These are phyloP conservation scores for Boletus semigastroideus DNA, from an alignment of 1,284 basidiomycete genomes.

Conservation along the genomic window DNA sequence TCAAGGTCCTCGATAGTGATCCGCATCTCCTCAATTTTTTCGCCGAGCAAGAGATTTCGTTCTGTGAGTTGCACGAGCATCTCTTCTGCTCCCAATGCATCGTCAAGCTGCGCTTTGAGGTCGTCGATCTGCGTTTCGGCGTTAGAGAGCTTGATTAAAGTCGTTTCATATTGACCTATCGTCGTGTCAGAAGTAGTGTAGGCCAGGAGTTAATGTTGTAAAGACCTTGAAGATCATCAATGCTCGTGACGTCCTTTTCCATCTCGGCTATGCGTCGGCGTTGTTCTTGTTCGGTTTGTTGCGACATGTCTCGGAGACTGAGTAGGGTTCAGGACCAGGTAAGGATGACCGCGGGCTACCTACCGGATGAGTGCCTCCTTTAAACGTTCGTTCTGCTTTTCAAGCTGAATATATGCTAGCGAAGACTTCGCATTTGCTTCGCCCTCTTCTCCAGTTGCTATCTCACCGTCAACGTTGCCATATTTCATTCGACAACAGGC, in stretches of 20 bases:
- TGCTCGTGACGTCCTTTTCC: conserved; percentile 77
- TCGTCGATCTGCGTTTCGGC: conserved; percentile 92
- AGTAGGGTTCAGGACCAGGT: conserved; percentile 2
- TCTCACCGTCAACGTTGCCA: conserved; percentile 11
- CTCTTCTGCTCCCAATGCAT: conserved; percentile 93
- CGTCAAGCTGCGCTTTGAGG: conserved; percentile 92
- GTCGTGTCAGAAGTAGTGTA: conserved; percentile 13
- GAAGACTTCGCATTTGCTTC: conserved; percentile 58
- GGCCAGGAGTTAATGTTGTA: neutral
- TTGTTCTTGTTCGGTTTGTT: conserved; percentile 87
- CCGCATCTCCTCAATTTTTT: conserved; percentile 98
- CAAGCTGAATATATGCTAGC: conserved; percentile 86
- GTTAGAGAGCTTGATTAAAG: conserved; percentile 77
- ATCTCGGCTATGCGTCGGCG: conserved; percentile 81
- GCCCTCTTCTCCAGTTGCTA: conserved; percentile 37
- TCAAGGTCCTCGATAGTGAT: conserved; percentile 96
- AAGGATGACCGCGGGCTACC: conserved; percentile 13
- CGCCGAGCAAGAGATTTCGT: conserved; percentile 87
- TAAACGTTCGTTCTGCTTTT: conserved; percentile 94
- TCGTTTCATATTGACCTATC: conserved; percentile 76
- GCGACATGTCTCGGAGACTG: conserved; percentile 84
- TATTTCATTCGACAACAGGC: conserved; percentile 13
- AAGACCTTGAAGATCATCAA: conserved; percentile 70
- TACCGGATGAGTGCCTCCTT: conserved; percentile 91
- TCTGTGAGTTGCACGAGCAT: conserved; percentile 96